A percentile compares a stretch with the other conserved stretches of the same genome.
These are phyloP conservation scores for Amaranthus palmeri DNA, from an alignment of 148 eudicot species.

Conservation along the genomic window DNA sequence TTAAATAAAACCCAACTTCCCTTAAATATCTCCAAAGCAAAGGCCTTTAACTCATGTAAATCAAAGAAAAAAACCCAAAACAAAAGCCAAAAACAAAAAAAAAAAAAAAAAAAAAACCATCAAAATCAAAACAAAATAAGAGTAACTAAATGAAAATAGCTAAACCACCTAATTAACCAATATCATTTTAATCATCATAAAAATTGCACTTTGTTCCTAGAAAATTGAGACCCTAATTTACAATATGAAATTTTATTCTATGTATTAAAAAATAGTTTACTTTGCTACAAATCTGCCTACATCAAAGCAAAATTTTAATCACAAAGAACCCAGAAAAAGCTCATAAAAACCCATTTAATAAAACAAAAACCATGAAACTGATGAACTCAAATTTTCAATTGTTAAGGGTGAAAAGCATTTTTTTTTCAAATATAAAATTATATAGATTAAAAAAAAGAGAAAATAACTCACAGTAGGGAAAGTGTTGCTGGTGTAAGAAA, in stretches of 20 bases:
- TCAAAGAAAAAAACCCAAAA: slow-evolving; percentile 10
- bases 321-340: background rate
- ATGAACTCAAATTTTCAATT: slow-evolving; percentile 10
- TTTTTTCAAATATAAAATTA: background rate
- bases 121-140: background rate
- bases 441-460: background rate
- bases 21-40: background rate
- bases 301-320: slow-evolving; percentile 5
- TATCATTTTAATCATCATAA: too few relatives aligned
- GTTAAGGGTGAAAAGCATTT: background rate
- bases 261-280: too few relatives aligned
- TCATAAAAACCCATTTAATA: background rate
- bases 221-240: slow-evolving; percentile 13
- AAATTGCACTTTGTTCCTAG: background rate
- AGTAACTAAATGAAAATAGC: background rate
- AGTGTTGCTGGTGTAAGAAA: slow-evolving; percentile 45
- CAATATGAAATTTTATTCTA: background rate
- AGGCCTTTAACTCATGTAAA: background rate
- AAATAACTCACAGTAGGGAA: slow-evolving; percentile 39
- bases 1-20: background rate
- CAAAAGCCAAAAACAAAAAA: too few relatives aligned
- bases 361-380: background rate
- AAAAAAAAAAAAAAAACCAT: background rate
- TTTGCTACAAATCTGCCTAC: background rate
- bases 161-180: background rate